Evolutionary conservation across 306 rosid species (phyloP), one percentile per base, ranked within the genome.

Genomic region (Cicer yamashitae): DNA sequence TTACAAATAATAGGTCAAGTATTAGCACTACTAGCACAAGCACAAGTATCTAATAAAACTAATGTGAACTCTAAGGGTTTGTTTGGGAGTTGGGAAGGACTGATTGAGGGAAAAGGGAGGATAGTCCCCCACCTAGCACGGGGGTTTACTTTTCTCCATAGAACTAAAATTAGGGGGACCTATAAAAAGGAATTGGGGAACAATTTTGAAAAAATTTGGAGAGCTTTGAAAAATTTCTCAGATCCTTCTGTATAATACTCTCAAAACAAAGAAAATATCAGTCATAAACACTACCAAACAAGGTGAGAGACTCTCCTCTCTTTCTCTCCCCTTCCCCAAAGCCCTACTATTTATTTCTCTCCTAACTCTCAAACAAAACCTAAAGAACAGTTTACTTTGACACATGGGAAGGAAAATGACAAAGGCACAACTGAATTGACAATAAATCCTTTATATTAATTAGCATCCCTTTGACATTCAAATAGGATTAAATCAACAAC

Each of bases 381-480:
- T 53, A 57, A 46, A 62, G 34, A 57, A 74, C 10, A 59, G 30
- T 43, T 75, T 10, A 52, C 39, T 75, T 69, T 15, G 12, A 59
- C 50, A 70, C 3, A 75, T 68, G 62, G 52, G 44, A 37, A 25
- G 18, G 34, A 37, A 47, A 70, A 82, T 43, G 61, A 14, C 17
- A 38, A 15, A 74, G 40, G 38, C 30, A 22, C 6, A 10, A 13
- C 47, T 58, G 14, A 65, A 69, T 25, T 44, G 71, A 71, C 5
- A 20, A 66, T 34, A 67, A 72, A 70, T 52, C 20, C 67, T 68
- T 25, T 7, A 41, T 71, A 59, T 39, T 67, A 41, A 79, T 17
- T 38, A 44, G 56, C 51, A 63, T 20, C 41, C 57, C 51, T 43
- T 71, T 7, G n/a, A 39, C 58, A 46, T 53, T 77, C 34, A 65